Percentiles rank a stretch among this genome's conserved stretches.
These are phyloP conservation scores for Beta lomatogona DNA, from an alignment of 179 eudicot genomes.

Conservation along the genomic window DNA sequence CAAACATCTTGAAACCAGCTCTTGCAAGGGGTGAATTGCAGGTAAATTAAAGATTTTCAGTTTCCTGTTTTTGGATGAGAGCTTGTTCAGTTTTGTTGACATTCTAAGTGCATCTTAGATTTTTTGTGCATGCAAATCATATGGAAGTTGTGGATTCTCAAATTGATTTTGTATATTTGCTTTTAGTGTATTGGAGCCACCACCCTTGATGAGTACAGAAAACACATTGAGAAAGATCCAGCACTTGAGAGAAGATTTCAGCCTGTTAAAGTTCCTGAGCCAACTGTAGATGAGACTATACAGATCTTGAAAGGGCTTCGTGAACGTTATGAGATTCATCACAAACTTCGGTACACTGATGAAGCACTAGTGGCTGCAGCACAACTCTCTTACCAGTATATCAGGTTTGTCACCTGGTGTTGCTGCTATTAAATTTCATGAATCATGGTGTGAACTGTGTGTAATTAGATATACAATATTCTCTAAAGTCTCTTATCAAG, in stretches of 20 bases:
- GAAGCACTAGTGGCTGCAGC: conserved; percentile 87
- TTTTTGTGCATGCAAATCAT: background rate
- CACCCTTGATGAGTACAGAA: conserved; percentile 89
- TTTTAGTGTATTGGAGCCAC: conserved; percentile 90
- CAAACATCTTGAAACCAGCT: conserved; percentile 95
- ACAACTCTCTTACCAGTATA: conserved; percentile 73
- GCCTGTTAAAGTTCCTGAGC: conserved; percentile 95
- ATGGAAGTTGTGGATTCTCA: background rate
- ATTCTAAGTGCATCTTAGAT: background rate
- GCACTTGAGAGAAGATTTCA: conserved; percentile 92
- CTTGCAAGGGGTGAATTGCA: conserved; percentile 96
- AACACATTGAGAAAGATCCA: conserved; percentile 96
- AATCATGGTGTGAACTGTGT: background rate
- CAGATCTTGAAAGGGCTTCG: conserved; percentile 85
- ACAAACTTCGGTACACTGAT: conserved; percentile 84
- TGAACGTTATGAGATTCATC: conserved; percentile 91
- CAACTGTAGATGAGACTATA: conserved; percentile 85
- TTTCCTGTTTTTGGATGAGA: background rate
- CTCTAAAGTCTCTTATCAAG: no score
- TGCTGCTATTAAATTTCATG: background rate
- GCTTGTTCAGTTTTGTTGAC: background rate
- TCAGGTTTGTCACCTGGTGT: conserved; percentile 50
- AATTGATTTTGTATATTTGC: background rate
- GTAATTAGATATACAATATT: background rate
- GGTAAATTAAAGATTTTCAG: conserved; percentile 39